Percentiles rank a stretch among this genome's conserved stretches.
These are phyloP conservation scores for Leccinum uliginosum DNA, from an alignment of 768 basidiomycete genomes.

Conservation along the genomic window DNA sequence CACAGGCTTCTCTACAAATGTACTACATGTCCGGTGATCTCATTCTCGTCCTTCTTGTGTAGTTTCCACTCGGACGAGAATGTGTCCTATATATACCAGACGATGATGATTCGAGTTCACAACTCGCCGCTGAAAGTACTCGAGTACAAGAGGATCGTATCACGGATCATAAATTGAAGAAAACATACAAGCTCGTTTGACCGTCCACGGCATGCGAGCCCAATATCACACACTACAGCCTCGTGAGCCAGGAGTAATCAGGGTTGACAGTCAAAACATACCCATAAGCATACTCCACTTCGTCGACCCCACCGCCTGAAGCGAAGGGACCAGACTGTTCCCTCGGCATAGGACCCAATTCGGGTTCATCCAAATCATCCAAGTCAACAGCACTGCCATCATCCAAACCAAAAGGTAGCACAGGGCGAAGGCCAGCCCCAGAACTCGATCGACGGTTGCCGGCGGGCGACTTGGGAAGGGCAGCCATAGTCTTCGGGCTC, in stretches of 20 bases:
- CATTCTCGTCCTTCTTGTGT: not conserved
- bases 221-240: constrained; percentile 20
- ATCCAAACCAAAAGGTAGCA: constrained; percentile 72
- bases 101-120: not conserved
- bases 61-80: not conserved
- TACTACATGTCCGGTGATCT: not conserved
- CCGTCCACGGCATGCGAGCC: not conserved
- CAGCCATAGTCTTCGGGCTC: constrained; percentile 94
- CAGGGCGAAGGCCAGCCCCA: constrained; percentile 79
- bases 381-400: constrained; percentile 67
- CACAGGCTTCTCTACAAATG: not conserved
- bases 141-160: not conserved
- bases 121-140: not conserved
- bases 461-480: constrained; percentile 87
- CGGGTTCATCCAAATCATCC: constrained; percentile 71
- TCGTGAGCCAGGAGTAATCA: constrained; percentile 8
- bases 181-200: not conserved
- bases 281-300: constrained; percentile 89
- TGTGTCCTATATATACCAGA: not conserved
- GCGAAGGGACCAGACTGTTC: constrained; percentile 72
- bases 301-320: constrained; percentile 79
- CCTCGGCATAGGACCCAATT: constrained; percentile 72
- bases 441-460: constrained; percentile 79
- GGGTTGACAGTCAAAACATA: constrained; percentile 32
- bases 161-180: not conserved